Evolutionary conservation across 78 protist genomes (phyloP), one percentile per base, ranked within the genome.

Genomic region (Isochrysis galbana): DNA sequence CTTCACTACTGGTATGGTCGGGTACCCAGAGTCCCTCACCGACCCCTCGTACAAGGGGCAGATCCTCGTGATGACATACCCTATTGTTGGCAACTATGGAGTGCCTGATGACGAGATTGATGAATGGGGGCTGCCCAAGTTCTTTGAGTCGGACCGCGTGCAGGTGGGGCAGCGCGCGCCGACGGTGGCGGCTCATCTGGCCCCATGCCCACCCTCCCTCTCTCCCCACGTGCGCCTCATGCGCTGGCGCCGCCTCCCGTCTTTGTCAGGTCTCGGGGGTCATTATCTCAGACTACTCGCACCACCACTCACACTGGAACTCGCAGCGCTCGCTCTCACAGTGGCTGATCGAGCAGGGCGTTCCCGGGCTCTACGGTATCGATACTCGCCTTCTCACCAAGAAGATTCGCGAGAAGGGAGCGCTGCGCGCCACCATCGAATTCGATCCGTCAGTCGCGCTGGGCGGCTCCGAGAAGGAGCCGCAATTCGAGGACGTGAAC

Each of bases 1-100:
- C 26, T 98, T 98, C 96, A 94, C 95, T 47, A 97, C 99, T 0
- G 99, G 97, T 41, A 98, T 98, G 99, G 99, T 98, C 26, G 99
- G 99, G 25, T 98, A 98, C 93, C 90, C 97, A 7, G 99, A 98
- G 92, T 89, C 98, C 17, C 92, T 98, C 47, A 96, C 98, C 32
- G 99, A 97, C 89, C 99, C 99, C 34, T 98, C 99, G 45, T 98
- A 98, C 96, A 74, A 92, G n/a, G 72, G 94, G 22, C 99, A 98
- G 88, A 97, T 98, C 21, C 93, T 98, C 39, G 98, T 96, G 45
- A 92, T 97, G 78, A 97, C 99, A 22, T 98, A 94, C 93, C 99
- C 99, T 7, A 80, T 97, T 44, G 92, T 96, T 14, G 99, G 98
- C 55, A 97, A 97, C 98, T 97, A 97, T 88, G 99, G 99, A 46